Percentiles rank a stretch among this genome's conserved stretches.
Conservation (phyloP, 2,329 filamentous ascomycete species). For the Botrytis deweyae region DNA sequence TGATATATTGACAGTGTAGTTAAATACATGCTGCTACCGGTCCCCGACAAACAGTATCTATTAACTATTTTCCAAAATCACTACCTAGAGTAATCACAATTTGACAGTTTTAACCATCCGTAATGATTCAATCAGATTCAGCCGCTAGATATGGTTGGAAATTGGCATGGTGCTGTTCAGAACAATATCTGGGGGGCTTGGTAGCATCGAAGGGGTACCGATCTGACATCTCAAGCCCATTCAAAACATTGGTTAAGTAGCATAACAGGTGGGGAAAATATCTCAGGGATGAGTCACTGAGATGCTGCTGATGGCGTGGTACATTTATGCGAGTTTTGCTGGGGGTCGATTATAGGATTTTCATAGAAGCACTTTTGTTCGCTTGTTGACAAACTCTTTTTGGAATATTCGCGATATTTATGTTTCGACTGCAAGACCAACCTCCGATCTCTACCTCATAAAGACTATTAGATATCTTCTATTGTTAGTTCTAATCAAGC, state of each 20-base stretch:
- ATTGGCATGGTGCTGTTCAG: background rate
- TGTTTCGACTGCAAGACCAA: background rate
- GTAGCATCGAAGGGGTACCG: background rate
- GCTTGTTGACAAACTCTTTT: background rate
- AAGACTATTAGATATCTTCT: background rate
- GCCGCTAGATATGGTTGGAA: background rate
- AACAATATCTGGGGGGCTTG: background rate
- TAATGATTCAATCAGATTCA: too few relatives aligned
- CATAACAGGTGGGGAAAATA: too few relatives aligned
- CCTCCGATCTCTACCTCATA: background rate
- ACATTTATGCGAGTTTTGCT: background rate
- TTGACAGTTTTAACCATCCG: background rate
- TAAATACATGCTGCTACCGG: background rate
- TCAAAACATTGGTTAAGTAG: background rate
- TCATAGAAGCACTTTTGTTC: background rate
- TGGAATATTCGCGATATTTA: background rate
- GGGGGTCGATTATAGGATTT: background rate
- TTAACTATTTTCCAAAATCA: background rate
- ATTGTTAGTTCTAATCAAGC: background rate
- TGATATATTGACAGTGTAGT: background rate
- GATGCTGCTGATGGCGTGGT: background rate
- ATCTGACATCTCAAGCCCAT: background rate
- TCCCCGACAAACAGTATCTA: rapidly evolving
- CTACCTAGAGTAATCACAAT: background rate
- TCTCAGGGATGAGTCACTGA: background rate